phyloP scores from a whole-genome alignment of 2,329 filamentous ascomycete species.

The Teratosphaeria gauchensis region DNA sequence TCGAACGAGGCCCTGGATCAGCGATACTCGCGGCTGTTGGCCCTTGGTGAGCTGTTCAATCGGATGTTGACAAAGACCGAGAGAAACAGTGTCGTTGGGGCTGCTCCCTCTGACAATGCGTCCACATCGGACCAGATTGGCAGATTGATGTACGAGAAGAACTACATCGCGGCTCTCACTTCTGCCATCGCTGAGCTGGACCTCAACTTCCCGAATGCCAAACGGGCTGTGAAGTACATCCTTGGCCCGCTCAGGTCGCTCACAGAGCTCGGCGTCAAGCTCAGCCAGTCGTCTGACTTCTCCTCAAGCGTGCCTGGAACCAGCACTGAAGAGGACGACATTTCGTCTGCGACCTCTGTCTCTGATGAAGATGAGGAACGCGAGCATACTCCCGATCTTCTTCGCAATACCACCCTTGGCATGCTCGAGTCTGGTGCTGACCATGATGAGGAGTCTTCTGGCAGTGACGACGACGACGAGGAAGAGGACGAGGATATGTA shows the following conservation, averaged over 20 bases:
- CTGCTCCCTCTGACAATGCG: not conserved
- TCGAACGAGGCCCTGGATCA: constrained; percentile 72
- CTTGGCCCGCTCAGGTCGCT: constrained; percentile 79
- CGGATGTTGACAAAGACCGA: constrained; percentile 68
- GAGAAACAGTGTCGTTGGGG: constrained; percentile 1
- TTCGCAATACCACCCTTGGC: constrained; percentile 88
- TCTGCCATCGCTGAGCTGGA: constrained; percentile 91
- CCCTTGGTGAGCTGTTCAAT: constrained; percentile 82
- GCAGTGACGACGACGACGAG: constrained; percentile 49
- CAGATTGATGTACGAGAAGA: constrained; percentile 97
- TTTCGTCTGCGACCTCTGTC: constrained; percentile 76
- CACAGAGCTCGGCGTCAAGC: constrained; percentile 73
- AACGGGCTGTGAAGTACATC: constrained; percentile 93
- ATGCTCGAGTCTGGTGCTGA: constrained; percentile 82
- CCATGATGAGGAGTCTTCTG: constrained; percentile 69
- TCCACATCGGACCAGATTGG: constrained; percentile 57
- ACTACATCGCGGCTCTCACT: constrained; percentile 80
- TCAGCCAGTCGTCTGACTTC: constrained; percentile 74
- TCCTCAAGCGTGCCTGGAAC: constrained; percentile 50
- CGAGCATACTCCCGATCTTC: constrained; percentile 92
- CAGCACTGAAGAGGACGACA: constrained; percentile 69
- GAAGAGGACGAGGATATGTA: constrained; percentile 87
- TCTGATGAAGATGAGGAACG: constrained; percentile 55
- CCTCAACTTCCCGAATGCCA: constrained; percentile 85
- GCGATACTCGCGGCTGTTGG: constrained; percentile 81